A percentile compares a stretch with the other conserved stretches of the same genome.
Evolutionary conservation across 805 yeast species (phyloP).

Genomic region (Ogataea zsoltii): DNA sequence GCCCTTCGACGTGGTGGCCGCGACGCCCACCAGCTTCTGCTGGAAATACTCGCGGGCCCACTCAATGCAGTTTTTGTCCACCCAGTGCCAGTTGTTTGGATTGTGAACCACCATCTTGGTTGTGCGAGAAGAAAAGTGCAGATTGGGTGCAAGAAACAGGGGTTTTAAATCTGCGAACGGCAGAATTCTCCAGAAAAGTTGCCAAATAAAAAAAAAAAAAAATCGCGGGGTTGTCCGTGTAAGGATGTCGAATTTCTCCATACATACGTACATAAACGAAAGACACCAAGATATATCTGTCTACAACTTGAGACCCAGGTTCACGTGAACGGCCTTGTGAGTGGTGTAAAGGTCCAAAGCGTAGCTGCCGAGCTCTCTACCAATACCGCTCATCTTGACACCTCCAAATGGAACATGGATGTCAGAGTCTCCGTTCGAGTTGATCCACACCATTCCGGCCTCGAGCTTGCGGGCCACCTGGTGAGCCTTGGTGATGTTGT

Average conservation of each 20-base stretch:
- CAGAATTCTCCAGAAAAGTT: neutral
- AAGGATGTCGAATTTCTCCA: neutral
- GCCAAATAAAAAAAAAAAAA: neutral
- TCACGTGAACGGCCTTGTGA: slow-evolving; percentile 71
- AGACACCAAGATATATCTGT: no score
- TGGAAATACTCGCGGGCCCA: slow-evolving; percentile 85
- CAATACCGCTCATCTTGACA: slow-evolving; percentile 64
- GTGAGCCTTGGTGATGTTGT: slow-evolving; percentile 59
- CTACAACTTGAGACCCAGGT: slow-evolving; percentile 43
- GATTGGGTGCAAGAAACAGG: neutral
- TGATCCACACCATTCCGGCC: slow-evolving; percentile 69
- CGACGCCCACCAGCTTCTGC: slow-evolving; percentile 55
- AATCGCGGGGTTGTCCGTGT: neutral
- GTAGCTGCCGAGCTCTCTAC: slow-evolving; percentile 67
- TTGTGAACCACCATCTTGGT: slow-evolving; percentile 83
- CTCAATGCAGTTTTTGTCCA: slow-evolving; percentile 90
- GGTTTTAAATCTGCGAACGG: neutral
- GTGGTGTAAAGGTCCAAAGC: slow-evolving; percentile 64
- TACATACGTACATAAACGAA: no score
- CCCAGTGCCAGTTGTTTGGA: slow-evolving; percentile 99
- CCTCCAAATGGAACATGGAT: slow-evolving; percentile 68
- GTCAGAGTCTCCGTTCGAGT: slow-evolving; percentile 58
- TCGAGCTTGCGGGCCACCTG: slow-evolving; percentile 60
- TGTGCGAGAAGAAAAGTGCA: slow-evolving; percentile 3
- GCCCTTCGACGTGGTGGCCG: slow-evolving; percentile 35